These are phyloP conservation scores for Nicotiana rustica DNA, from an alignment of 305 asterid species.

Conservation along the genomic window DNA sequence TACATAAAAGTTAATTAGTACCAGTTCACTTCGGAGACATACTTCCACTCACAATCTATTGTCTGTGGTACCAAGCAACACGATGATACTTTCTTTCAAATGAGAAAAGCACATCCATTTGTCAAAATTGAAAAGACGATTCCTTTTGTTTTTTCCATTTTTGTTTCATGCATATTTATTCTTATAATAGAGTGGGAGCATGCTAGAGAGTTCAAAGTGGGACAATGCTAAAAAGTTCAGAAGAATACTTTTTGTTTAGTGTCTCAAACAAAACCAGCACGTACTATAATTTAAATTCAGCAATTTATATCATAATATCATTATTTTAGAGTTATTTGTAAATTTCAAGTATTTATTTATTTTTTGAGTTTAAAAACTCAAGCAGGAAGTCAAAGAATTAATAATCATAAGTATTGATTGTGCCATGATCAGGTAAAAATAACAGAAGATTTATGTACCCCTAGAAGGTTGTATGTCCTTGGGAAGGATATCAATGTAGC, in stretches of 20 bases:
- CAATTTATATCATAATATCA: not conserved
- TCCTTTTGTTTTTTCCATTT: not conserved
- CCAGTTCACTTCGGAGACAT: not conserved
- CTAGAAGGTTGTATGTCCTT: conserved; percentile 61
- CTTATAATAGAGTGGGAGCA: not conserved
- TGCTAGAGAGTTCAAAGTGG: not conserved
- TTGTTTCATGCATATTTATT: not conserved
- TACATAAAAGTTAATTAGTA: not conserved
- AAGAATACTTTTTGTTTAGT: not conserved
- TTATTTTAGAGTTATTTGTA: not conserved
- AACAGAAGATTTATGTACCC: conserved; percentile 52
- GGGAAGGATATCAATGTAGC: conserved; percentile 92
- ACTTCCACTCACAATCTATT: not conserved
- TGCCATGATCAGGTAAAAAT: not conserved
- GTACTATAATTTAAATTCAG: conserved; percentile 2
- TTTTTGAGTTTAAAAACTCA: not conserved
- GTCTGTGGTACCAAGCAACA: not conserved
- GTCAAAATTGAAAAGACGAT: not conserved
- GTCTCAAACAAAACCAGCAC: conserved; percentile 5
- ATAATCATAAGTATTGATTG: conserved; percentile 9
- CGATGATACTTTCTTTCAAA: not conserved
- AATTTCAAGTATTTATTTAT: not conserved
- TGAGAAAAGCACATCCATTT: not conserved
- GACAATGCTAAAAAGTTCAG: not conserved
- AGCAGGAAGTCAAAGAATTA: conserved; percentile 15